A percentile compares a stretch with the other conserved stretches of the same genome.
phyloP scores from a whole-genome alignment of 176 grass and related monocot genomes.

The Oryza glaberrima region DNA sequence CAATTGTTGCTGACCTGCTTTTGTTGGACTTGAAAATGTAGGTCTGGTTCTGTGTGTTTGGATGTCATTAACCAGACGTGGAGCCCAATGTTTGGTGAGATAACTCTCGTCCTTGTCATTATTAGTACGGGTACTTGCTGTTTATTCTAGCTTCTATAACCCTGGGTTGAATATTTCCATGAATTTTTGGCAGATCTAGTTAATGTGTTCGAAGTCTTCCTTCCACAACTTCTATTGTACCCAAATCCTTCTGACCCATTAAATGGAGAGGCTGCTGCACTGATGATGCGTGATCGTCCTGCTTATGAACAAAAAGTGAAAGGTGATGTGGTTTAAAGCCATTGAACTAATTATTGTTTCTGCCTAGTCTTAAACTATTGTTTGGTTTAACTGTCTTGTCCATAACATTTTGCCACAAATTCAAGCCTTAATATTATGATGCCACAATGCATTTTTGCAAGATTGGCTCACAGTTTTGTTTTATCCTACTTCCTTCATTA shows the following conservation, averaged over 20 bases:
- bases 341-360: constrained; percentile 1
- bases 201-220: constrained; percentile 96
- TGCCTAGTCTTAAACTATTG: not conserved
- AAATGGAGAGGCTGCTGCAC: constrained; percentile 94
- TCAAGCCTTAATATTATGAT: constrained; percentile 17
- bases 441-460: constrained; percentile 11
- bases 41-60: constrained; percentile 99
- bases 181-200: constrained; percentile 69
- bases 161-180: not conserved
- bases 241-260: constrained; percentile 96
- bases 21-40: constrained; percentile 39
- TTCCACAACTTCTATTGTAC: constrained; percentile 91
- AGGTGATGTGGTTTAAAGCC: constrained; percentile 56
- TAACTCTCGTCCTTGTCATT: constrained; percentile 11
- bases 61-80: constrained; percentile 99
- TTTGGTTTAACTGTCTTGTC: constrained; percentile 16
- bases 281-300: constrained; percentile 93
- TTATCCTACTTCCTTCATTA: not conserved
- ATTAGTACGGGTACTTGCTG: not conserved
- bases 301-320: constrained; percentile 98
- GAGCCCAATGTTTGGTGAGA: constrained; percentile 99
- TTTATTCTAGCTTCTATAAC: not conserved
- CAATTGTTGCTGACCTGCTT: constrained; percentile 19
- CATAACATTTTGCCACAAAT: not conserved
- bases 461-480: not conserved